Percentiles rank a stretch among this genome's conserved stretches.
phyloP scores from a whole-genome alignment of 2,329 filamentous ascomycete genomes.

The Pochonia chlamydosporia region DNA sequence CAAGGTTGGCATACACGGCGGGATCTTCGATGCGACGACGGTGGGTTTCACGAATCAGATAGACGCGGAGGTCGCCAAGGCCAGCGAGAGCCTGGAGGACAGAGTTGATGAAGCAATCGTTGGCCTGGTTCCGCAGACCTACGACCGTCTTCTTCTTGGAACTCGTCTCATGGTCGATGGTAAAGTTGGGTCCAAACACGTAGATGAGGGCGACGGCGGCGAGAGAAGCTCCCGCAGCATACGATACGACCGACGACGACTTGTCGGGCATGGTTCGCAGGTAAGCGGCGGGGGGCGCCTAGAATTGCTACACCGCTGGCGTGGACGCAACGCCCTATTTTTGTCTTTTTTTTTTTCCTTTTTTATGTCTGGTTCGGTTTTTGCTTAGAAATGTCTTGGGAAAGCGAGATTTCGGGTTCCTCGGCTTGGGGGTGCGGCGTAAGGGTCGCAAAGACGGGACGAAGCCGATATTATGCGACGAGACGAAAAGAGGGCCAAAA shows the following conservation, averaged over 20 bases:
- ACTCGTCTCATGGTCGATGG: constrained; percentile 76
- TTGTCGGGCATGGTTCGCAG: constrained; percentile 29
- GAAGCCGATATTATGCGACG: too few relatives aligned
- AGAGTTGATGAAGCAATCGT: constrained; percentile 96
- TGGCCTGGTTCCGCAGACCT: constrained; percentile 83
- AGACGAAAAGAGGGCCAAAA: neutral
- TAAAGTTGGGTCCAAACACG: constrained; percentile 95
- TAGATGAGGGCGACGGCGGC: constrained; percentile 94
- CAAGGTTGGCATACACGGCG: constrained; percentile 65
- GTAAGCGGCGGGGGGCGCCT: neutral
- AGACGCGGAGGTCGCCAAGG: constrained; percentile 79
- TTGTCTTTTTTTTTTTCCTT: neutral
- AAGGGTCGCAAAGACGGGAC: too few relatives aligned
- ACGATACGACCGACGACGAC: constrained; percentile 56
- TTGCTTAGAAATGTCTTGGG: too few relatives aligned
- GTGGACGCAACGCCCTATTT: neutral
- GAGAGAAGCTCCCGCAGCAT: constrained; percentile 91
- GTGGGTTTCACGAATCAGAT: constrained; percentile 88
- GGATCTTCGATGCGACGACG: constrained; percentile 73
- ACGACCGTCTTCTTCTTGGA: constrained; percentile 80
- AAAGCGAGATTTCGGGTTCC: neutral
- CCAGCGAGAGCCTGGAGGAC: constrained; percentile 90
- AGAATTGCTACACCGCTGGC: constrained; percentile 5
- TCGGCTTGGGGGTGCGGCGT: neutral
- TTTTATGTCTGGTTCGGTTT: too few relatives aligned